phyloP scores from a whole-genome alignment of 371 early-diverging fungal species.

The Rhizopus arrhizus region DNA sequence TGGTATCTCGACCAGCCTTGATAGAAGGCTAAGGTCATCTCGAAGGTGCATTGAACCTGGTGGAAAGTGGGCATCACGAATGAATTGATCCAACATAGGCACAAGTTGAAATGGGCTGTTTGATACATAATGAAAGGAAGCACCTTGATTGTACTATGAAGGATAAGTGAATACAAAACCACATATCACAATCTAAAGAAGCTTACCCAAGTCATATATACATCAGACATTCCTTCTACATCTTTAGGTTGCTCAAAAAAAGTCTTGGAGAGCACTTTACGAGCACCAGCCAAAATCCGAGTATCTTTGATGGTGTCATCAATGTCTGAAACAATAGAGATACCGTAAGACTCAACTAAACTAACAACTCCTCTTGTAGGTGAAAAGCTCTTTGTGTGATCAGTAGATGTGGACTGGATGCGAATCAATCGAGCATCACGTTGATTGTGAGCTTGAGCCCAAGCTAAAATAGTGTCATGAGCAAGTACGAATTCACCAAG shows the following conservation, averaged over 20 bases:
- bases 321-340: slow-evolving; percentile 85
- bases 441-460: slow-evolving; percentile 29
- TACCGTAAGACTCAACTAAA: slow-evolving; percentile 61
- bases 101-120: slow-evolving; percentile 90
- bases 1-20: slow-evolving; percentile 39
- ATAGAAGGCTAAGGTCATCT: slow-evolving; percentile 51
- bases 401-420: slow-evolving; percentile 23
- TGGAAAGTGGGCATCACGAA: slow-evolving; percentile 73
- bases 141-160: slow-evolving; percentile 60
- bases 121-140: slow-evolving; percentile 88
- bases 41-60: slow-evolving; percentile 77
- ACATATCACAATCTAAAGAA: neutral
- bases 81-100: slow-evolving; percentile 73
- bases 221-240: slow-evolving; percentile 74
- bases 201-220: slow-evolving; percentile 65
- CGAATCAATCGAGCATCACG: slow-evolving; percentile 36
- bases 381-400: slow-evolving; percentile 17
- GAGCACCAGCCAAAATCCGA: slow-evolving; percentile 69
- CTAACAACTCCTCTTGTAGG: slow-evolving; percentile 46
- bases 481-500: slow-evolving; percentile 31
- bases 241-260: slow-evolving; percentile 65
- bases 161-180: neutral
- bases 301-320: slow-evolving; percentile 91
- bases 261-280: slow-evolving; percentile 67
- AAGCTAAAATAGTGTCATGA: slow-evolving; percentile 26